Base-by-base conservation (phyloP, 139 green algal genomes). In the Chlorella sp. region DNA sequence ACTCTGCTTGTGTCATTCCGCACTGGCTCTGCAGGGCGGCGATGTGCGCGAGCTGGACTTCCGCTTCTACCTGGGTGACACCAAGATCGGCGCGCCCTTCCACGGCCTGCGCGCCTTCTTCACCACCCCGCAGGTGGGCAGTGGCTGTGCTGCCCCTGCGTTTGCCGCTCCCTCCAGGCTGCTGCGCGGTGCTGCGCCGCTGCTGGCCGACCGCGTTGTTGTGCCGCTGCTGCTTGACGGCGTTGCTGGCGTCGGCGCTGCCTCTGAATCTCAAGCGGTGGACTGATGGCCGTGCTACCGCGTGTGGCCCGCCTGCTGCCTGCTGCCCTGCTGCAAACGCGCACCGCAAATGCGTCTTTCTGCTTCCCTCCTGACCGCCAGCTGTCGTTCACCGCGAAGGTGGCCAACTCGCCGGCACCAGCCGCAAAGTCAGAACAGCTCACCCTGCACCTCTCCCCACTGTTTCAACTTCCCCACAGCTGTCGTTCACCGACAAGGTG, bases 101-200 rank as follows among this genome's bases (percentile, higher is more conserved):
- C 94, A 97, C 82, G 95, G 95, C 62, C 90, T 99, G 8, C 97
- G 97, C 70, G 96, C 96, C 11, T 99, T 99, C 90, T 98, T 98
- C 91, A 98, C 96, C 64, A 99, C 96, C 0, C 91, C 92, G 20
- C 96, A 99, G 93, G 91, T 99, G 40, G 11, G 24, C 44, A 38
- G 43, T 26, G 28, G 4, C 17, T 44, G 67, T 14, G 40, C n/a
- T n/a, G n/a, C n/a, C n/a, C n/a, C n/a, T n/a, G n/a, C n/a, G n/a
- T n/a, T n/a, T n/a, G n/a, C n/a, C n/a, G n/a, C n/a, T n/a, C n/a
- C n/a, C n/a, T n/a, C n/a, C n/a, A n/a, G n/a, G n/a, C n/a, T n/a
- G n/a, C n/a, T n/a, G n/a, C n/a, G n/a, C n/a, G n/a, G n/a, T n/a
- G n/a, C n/a, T n/a, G n/a, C n/a, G n/a, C n/a, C n/a, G n/a, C n/a